Base-by-base conservation (phyloP, 1,284 basidiomycete genomes). In the Naganishia cerealis region DNA sequence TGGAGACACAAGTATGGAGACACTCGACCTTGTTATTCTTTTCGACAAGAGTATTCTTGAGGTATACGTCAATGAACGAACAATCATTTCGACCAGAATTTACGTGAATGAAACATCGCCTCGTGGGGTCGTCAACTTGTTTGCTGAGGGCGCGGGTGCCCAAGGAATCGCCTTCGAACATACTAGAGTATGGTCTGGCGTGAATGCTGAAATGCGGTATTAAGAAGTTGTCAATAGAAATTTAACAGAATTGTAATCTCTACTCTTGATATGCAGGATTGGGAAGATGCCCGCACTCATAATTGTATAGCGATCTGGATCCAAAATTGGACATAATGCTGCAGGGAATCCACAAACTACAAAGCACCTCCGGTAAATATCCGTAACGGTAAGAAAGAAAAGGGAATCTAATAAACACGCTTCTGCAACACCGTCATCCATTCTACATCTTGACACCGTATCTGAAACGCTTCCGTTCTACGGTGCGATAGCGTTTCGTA, bases 31-130 rank as follows among this genome's bases (percentile, higher is more conserved):
- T 36, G 71, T 70, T 0, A 71, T 79, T n/a, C 66, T 76, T 29
- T 65, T 78, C 33, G 77, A 79, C 66, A 72, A 73, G 65, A 74
- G 74, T 40, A 66, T 77, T 13, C 48, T 79, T n/a, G 76, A 79
- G 57, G 73, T 79, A 16, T 74, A 74, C 48, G 75, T 75, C n/a
- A 79, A 79, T 59, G 74, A 77, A 61, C 72, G 74, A 54, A 69
- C 72, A 29, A 70, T 74, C 7, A 69, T 79, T n/a, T 69, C 77
- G 7, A 77, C 76, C 18, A 71, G 76, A n/a, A 71, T 73, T 13
- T 78, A 78, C 69, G 61, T 63, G n/a, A 42, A 54, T 39, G 38
- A 50, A 26, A 54, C 38, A 9, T 63, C 61, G 24, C 16, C n/a
- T 33, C 38, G 8, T 5, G 61, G 61, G 9, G 38, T 40, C 16